Evolutionary conservation across 495 filamentous ascomycete genomes (phyloP).

Genomic region (Penicillium soppii): DNA sequence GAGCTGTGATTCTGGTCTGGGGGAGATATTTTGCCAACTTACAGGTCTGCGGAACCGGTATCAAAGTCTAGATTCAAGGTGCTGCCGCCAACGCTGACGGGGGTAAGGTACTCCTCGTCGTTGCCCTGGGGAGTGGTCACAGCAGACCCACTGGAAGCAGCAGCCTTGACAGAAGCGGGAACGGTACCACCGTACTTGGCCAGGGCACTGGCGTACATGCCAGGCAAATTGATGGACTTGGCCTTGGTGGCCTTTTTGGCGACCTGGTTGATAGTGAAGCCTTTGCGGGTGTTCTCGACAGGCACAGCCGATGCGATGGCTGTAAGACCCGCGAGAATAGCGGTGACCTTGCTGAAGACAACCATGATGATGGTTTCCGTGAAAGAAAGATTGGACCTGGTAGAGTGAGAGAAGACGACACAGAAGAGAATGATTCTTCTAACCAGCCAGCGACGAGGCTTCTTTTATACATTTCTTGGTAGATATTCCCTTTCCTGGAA

Average conservation of each 20-base stretch:
- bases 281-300: constrained; percentile 20
- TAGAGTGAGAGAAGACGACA: constrained; percentile 5
- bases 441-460: constrained; percentile 7
- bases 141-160: constrained; percentile 48
- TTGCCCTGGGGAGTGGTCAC: constrained; percentile 52
- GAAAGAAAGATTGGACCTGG: constrained; percentile 16
- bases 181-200: constrained; percentile 45
- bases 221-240: constrained; percentile 37
- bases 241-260: constrained; percentile 25
- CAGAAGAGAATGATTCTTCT: constrained; percentile 9
- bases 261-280: constrained; percentile 46
- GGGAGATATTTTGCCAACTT: constrained; percentile 25
- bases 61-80: constrained; percentile 69
- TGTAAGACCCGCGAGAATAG: constrained; percentile 31
- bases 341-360: constrained; percentile 40
- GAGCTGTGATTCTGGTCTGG: neutral
- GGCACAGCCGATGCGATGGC: constrained; percentile 35
- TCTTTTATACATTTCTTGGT: constrained; percentile 25
- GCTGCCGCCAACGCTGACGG: constrained; percentile 63
- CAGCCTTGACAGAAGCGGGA: constrained; percentile 41
- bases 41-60: constrained; percentile 76
- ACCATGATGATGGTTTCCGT: constrained; percentile 34
- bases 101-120: constrained; percentile 66
- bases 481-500: too few species aligned
- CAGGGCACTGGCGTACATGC: constrained; percentile 37